A percentile compares a stretch with the other conserved stretches of the same genome.
phyloP scores from a whole-genome alignment of 331 rosid genomes.

The Malus hybrid region DNA sequence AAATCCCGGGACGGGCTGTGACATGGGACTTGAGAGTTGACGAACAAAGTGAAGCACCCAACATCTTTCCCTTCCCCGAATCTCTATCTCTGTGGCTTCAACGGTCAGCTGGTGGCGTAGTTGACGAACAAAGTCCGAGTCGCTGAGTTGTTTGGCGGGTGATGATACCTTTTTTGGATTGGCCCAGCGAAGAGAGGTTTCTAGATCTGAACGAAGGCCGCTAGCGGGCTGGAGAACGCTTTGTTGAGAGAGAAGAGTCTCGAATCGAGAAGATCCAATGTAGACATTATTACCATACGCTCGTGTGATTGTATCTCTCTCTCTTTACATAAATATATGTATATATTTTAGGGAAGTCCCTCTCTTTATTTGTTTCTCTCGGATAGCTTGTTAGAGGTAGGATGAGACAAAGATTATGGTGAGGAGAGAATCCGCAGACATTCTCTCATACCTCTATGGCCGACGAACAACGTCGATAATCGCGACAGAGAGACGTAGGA shows the following conservation, averaged over 20 bases:
- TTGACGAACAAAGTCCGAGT: too few relatives aligned
- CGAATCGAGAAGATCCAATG: constrained; percentile 53
- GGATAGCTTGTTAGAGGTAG: neutral
- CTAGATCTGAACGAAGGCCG: constrained; percentile 62
- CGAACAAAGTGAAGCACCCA: constrained; percentile 63
- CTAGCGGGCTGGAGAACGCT: constrained; percentile 35
- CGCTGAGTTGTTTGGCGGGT: too few relatives aligned
- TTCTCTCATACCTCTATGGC: constrained; percentile 27
- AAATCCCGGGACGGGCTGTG: too few relatives aligned
- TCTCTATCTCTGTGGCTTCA: constrained; percentile 20
- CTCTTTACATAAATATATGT: too few relatives aligned
- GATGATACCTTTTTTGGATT: too few relatives aligned
- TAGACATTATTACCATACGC: constrained; percentile 25
- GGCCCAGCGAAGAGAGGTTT: too few relatives aligned
- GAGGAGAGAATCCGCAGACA: constrained; percentile 2
- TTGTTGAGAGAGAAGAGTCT: constrained; percentile 55
- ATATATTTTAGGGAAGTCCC: neutral
- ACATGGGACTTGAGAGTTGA: constrained; percentile 70
- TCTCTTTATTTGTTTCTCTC: neutral
- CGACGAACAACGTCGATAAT: neutral
- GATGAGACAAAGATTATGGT: neutral
- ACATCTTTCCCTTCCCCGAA: constrained; percentile 31
- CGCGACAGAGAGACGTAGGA: neutral
- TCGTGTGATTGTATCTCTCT: neutral
- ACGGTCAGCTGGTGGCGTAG: constrained; percentile 6